Base-by-base conservation (phyloP, 192 early-diverging fungal species). In the Mortierella alpina region DNA sequence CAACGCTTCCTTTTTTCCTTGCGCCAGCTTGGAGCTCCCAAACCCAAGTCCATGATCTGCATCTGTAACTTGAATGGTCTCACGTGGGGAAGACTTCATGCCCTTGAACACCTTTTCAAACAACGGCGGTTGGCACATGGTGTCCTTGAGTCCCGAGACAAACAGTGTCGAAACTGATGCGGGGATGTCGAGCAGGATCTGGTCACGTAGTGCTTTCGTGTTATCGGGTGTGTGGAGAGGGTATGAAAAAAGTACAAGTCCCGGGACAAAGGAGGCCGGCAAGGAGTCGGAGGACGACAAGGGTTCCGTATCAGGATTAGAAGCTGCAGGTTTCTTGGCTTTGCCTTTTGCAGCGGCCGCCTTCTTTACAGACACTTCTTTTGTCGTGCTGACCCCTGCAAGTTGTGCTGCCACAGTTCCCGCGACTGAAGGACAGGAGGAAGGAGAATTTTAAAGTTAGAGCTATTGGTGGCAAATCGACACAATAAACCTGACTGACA, bases 31-130 rank as follows among this genome's bases (percentile, higher is more conserved):
- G 8, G 76, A 70, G 51, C 56, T 60, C n/a, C 76, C 76, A 71
- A 62, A 79, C 4, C 69, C 76, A 13, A 79, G 15, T 2, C 76
- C 76, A 67, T 79, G 76, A 53, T 72, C 69, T 9, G 76, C 76
- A 45, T 66, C 63, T 18, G 40, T 11, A 5, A 79, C 59, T 47
- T 70, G 76, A 6, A 79, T 41, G 20, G 62, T 63, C 14, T 71
- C 69, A 13, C 76, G 69, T 5, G 57, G 68, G 0, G 49, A 57
- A 0, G 76, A 57, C 22, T 66, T 66, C 76, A 79, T 79, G 23
- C 68, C 59, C 52, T 71, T 62, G 53, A 68, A 79, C 44, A 79
- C 76, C 13, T 66, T 71, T 8, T 42, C 63, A 46, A 79, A 79
- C 0, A 79, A 12, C 1, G 47, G 23, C 7, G 69, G 58, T 39